phyloP scores from a whole-genome alignment of 192 early-diverging fungal genomes.

The Coemansia sp. region DNA sequence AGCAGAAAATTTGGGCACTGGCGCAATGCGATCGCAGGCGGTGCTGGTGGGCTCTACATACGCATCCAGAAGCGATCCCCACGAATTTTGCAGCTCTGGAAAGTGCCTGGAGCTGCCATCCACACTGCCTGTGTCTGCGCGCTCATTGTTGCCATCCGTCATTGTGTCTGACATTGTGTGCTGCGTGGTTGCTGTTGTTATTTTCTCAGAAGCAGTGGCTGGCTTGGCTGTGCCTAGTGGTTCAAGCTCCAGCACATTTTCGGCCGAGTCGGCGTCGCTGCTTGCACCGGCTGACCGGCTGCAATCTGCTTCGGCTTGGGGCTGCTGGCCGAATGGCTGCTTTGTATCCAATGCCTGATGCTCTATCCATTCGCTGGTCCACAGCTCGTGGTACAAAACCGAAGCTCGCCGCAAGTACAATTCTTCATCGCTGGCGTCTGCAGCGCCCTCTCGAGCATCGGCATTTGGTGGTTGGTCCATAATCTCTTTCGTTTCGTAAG shows the following conservation, averaged over 20 bases:
- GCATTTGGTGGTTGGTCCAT: too few relatives aligned
- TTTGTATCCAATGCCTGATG: neutral
- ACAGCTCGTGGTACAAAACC: constrained; percentile 49
- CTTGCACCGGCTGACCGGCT: too few relatives aligned
- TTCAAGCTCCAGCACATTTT: neutral
- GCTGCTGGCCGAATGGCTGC: neutral
- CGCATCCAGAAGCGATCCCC: constrained; percentile 13
- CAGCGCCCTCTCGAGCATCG: neutral
- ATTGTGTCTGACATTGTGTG: constrained; percentile 4
- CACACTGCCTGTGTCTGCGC: constrained; percentile 1
- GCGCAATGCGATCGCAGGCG: constrained; percentile 2
- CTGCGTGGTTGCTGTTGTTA: constrained; percentile 2
- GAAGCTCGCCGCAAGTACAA: constrained; percentile 49
- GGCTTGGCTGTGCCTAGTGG: neutral
- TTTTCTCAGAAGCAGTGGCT: neutral
- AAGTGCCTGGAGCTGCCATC: neutral
- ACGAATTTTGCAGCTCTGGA: constrained; percentile 17
- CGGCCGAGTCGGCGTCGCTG: neutral
- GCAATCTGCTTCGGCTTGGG: neutral
- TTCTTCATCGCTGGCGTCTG: constrained; percentile 29
- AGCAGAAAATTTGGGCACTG: constrained; percentile 21
- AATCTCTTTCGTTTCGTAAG: too few relatives aligned
- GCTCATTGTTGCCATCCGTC: constrained; percentile 1
- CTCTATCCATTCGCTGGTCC: constrained; percentile 49
- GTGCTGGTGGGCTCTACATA: constrained; percentile 6